These are phyloP conservation scores for Plasmodium gaboni DNA, from an alignment of 169 alveolate genomes.

Conservation along the genomic window DNA sequence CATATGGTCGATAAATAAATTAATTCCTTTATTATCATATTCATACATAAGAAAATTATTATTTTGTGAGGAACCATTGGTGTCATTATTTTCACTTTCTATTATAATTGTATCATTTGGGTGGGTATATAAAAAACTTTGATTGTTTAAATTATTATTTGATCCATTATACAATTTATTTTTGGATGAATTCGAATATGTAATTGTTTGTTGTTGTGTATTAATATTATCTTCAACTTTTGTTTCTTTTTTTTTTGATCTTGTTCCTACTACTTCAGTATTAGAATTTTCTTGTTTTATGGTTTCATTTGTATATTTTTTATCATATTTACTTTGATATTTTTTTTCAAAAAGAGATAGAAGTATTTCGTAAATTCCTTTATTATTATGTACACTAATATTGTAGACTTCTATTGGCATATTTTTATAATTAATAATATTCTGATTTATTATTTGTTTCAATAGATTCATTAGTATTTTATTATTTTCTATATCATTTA, in stretches of 20 bases:
- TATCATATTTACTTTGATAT: not conserved
- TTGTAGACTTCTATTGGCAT: slow-evolving; percentile 54
- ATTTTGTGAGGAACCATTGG: not conserved
- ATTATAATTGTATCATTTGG: too few species aligned
- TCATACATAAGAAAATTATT: slow-evolving; percentile 30
- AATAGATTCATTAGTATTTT: slow-evolving; percentile 13
- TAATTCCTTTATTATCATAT: slow-evolving; percentile 19
- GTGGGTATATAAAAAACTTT: not conserved
- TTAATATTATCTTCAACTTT: not conserved
- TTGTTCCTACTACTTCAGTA: too few species aligned
- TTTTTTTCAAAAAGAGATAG: slow-evolving; percentile 34
- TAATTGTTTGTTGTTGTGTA: not conserved
- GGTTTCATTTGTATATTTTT: not conserved
- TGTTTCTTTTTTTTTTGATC: not conserved
- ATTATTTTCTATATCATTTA: slow-evolving; percentile 50
- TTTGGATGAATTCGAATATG: not conserved
- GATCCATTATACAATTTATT: not conserved
- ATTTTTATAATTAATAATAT: slow-evolving; percentile 27
- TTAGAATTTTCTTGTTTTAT: not conserved
- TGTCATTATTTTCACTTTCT: too few species aligned
- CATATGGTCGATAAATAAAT: slow-evolving; percentile 60
- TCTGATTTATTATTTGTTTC: slow-evolving; percentile 36
- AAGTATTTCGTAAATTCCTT: slow-evolving; percentile 61
- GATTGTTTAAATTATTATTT: not conserved
- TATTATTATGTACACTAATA: slow-evolving; percentile 59